Percentiles rank a stretch among this genome's conserved stretches.
These are phyloP conservation scores for Puya raimondii DNA, from an alignment of 176 grass and related monocot genomes.

Conservation along the genomic window DNA sequence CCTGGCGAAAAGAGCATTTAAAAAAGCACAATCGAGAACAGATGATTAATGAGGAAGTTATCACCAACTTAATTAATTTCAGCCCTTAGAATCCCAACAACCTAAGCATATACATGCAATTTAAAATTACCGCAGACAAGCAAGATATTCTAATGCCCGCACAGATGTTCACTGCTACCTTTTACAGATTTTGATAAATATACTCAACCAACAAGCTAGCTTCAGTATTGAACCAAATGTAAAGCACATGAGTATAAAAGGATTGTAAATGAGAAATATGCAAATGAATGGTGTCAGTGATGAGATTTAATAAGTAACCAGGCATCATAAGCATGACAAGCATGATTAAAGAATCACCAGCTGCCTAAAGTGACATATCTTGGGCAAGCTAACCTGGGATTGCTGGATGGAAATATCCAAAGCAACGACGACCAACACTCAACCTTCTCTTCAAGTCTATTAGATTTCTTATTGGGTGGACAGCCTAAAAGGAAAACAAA, in stretches of 20 bases:
- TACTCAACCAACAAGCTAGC: background rate
- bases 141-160: background rate
- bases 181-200: background rate
- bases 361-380: background rate
- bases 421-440: constrained; percentile 75
- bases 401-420: constrained; percentile 94
- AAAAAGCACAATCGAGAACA: background rate
- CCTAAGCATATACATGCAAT: background rate
- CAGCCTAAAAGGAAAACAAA: constrained; percentile 42
- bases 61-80: background rate
- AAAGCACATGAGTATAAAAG: background rate
- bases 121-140: background rate
- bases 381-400: constrained; percentile 53
- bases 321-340: background rate
- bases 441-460: constrained; percentile 95
- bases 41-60: background rate
- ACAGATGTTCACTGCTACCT: background rate
- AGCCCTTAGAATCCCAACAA: background rate
- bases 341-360: background rate
- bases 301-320: background rate
- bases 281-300: background rate
- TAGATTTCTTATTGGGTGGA: constrained; percentile 90
- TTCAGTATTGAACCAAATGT: background rate
- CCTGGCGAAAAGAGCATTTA: background rate
- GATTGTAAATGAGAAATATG: background rate